These are phyloP conservation scores for Sequoiadendron giganteum DNA, from an alignment of 75 land plant genomes.

Conservation along the genomic window DNA sequence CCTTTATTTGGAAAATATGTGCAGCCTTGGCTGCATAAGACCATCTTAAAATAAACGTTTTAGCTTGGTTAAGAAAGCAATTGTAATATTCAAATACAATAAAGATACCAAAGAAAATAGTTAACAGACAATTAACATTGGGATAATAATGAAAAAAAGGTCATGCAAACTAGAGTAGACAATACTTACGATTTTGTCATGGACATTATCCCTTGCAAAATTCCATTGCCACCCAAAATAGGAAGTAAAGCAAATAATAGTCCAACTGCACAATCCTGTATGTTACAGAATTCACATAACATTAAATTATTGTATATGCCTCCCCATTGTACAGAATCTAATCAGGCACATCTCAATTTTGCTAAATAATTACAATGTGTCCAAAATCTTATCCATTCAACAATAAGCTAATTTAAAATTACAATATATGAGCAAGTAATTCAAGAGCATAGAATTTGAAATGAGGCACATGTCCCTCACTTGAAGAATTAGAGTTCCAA, in stretches of 20 bases:
- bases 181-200: slow-evolving; percentile 75
- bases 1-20: neutral
- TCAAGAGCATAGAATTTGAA: neutral
- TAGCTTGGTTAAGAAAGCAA: neutral
- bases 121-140: neutral
- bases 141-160: neutral
- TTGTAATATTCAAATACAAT: neutral
- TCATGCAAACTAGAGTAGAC: neutral
- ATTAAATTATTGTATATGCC: neutral
- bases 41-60: neutral
- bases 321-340: neutral
- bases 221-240: slow-evolving; percentile 84
- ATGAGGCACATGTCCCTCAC: slow-evolving; percentile 19
- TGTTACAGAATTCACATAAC: slow-evolving; percentile 2
- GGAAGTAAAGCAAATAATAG: slow-evolving; percentile 94
- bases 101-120: neutral
- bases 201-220: slow-evolving; percentile 76
- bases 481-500: slow-evolving; percentile 96
- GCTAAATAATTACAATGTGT: neutral
- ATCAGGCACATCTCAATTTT: neutral
- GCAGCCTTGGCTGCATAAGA: neutral
- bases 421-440: neutral
- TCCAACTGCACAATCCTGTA: slow-evolving; percentile 97
- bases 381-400: neutral
- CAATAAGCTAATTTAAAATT: neutral